These are phyloP conservation scores for Pythium sp. DNA, from an alignment of 352 stramenopile species.

Conservation along the genomic window DNA sequence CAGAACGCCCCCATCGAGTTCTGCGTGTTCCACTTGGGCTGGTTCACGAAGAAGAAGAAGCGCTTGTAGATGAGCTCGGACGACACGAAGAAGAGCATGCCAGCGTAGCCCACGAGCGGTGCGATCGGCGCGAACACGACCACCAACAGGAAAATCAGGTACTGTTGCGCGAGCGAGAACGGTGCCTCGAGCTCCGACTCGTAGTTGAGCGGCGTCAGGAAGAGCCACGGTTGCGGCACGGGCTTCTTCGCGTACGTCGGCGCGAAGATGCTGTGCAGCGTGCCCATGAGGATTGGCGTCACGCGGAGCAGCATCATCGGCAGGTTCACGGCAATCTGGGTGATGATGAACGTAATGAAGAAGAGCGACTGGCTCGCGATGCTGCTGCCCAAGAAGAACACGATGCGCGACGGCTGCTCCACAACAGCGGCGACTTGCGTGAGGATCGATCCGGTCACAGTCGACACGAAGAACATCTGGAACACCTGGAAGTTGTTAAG, in stretches of 20 bases:
- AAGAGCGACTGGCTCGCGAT: conserved; percentile 78
- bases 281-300: conserved; percentile 40
- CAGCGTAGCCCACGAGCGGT: conserved; percentile 64
- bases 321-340: conserved; percentile 64
- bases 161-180: conserved; percentile 62
- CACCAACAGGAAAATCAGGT: conserved; percentile 70
- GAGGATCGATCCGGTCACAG: conserved; percentile 62
- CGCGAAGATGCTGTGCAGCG: conserved; percentile 43
- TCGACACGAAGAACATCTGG: conserved; percentile 82
- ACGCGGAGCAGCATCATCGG: conserved; percentile 59
- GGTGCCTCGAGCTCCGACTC: conserved; percentile 52
- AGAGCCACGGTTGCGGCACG: conserved; percentile 48
- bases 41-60: conserved; percentile 68
- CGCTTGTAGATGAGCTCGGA: conserved; percentile 70
- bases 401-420: conserved; percentile 53
- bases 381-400: conserved; percentile 69
- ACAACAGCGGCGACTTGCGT: conserved; percentile 53
- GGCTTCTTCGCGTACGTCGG: conserved; percentile 51
- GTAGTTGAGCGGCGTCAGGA: conserved; percentile 50
- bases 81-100: conserved; percentile 60
- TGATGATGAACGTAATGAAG: conserved; percentile 80
- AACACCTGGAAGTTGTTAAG: conserved; percentile 77
- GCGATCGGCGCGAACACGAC: conserved; percentile 72
- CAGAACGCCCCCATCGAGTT: conserved; percentile 68
- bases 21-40: conserved; percentile 47